Evolutionary conservation across 2,329 filamentous ascomycete genomes (phyloP).

Genomic region (Arthroderma sp.): DNA sequence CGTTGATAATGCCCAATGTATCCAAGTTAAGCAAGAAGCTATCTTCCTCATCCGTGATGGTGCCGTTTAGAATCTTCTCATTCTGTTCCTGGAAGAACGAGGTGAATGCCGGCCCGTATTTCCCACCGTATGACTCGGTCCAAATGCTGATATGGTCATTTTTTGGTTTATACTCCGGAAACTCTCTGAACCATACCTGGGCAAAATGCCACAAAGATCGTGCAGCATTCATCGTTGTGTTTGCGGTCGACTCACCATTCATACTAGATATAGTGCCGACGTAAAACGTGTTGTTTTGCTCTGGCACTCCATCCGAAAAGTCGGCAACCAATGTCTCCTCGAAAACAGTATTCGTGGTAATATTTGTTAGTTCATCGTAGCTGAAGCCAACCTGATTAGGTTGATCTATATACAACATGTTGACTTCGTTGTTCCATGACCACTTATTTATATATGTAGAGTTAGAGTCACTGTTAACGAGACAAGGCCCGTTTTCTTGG

Average conservation of each 20-base stretch:
- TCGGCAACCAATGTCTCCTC: constrained; percentile 1
- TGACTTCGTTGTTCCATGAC: constrained; percentile 45
- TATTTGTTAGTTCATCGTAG: constrained; percentile 35
- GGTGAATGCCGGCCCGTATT: constrained; percentile 30
- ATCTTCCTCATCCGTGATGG: constrained; percentile 13
- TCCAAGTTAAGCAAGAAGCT: constrained; percentile 8
- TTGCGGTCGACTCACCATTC: constrained; percentile 32
- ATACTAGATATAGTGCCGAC: constrained; percentile 40
- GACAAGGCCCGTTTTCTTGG: constrained; percentile 34
- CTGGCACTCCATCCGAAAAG: constrained; percentile 14
- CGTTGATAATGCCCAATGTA: constrained; percentile 29
- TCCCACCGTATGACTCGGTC: constrained; percentile 35
- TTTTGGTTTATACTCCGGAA: constrained; percentile 48
- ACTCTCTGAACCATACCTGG: constrained; percentile 50
- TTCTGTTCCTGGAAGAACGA: constrained; percentile 32
- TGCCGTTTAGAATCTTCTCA: constrained; percentile 24
- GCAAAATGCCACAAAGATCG: constrained; percentile 46
- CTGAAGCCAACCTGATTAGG: constrained; percentile 48
- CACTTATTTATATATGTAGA: constrained; percentile 34
- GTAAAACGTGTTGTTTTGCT: constrained; percentile 35
- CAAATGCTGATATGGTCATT: constrained; percentile 38
- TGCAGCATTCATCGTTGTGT: constrained; percentile 41
- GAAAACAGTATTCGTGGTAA: constrained; percentile 17
- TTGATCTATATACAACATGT: constrained; percentile 59
- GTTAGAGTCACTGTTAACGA: constrained; percentile 27